Percentiles rank a stretch among this genome's conserved stretches.
Conservation (phyloP, 345 rosid species). For the Eucalyptus pauciflora region DNA sequence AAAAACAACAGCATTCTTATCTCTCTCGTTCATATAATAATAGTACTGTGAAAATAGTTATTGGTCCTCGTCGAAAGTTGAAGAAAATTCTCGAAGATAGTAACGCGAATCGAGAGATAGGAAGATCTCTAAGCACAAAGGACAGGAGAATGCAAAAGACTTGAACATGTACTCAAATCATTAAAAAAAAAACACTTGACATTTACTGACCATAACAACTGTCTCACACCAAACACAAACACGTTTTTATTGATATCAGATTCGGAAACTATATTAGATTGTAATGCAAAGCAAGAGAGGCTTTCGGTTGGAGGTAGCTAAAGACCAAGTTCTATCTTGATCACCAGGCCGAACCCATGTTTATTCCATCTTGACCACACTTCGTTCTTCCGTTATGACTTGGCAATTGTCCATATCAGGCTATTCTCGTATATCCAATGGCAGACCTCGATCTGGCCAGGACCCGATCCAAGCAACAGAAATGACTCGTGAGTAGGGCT, state of each 20-base stretch:
- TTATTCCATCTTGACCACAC: not conserved
- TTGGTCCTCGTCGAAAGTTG: not conserved
- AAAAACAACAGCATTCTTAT: too few species aligned
- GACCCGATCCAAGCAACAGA: slow-evolving; percentile 52
- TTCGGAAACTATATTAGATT: rapidly evolving
- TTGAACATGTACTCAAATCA: not conserved
- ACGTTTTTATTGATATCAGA: rapidly evolving
- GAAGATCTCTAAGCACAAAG: not conserved
- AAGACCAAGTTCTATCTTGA: not conserved
- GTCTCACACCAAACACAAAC: not conserved
- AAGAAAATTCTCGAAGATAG: not conserved
- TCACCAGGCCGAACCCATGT: not conserved
- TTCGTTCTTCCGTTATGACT: not conserved
- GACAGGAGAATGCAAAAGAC: not conserved
- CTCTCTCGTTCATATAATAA: too few species aligned
- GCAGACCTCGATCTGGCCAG: slow-evolving; percentile 72
- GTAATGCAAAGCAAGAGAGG: not conserved
- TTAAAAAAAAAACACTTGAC: not conserved
- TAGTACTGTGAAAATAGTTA: not conserved
- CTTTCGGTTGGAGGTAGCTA: not conserved
- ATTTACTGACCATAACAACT: not conserved
- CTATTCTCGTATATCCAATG: slow-evolving; percentile 83
- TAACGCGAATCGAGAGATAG: too few species aligned
- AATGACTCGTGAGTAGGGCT: slow-evolving; percentile 67
- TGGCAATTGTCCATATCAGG: slow-evolving; percentile 53